Conservation (phyloP, 208 protist genomes). For the Vickermania spadyakhi region DNA sequence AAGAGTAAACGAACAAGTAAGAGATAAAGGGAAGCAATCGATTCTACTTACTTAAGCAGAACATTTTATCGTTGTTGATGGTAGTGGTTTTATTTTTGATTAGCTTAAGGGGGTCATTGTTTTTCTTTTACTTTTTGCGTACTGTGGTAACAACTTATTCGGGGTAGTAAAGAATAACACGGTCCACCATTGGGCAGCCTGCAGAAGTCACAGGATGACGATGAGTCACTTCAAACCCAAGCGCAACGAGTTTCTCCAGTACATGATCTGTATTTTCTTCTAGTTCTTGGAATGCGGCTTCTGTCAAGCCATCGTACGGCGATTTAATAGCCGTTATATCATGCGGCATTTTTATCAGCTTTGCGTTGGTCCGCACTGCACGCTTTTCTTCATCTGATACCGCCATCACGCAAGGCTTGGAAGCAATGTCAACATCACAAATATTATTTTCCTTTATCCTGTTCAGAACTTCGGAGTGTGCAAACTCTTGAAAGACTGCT, state of each 20-base stretch:
- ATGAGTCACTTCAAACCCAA: constrained; percentile 53
- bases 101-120: too few species aligned
- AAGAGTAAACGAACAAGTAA: too few species aligned
- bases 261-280: constrained; percentile 33
- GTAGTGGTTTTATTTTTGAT: too few species aligned
- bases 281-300: constrained; percentile 14
- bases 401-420: constrained; percentile 16
- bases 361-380: constrained; percentile 61
- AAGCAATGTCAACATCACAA: constrained; percentile 53
- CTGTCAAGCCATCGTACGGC: constrained; percentile 40
- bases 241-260: constrained; percentile 29
- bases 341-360: constrained; percentile 65
- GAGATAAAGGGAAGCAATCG: too few species aligned
- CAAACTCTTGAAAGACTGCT: constrained; percentile 78
- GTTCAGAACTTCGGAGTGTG: constrained; percentile 57
- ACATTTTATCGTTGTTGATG: too few species aligned
- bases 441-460: constrained; percentile 32
- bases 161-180: constrained; percentile 61
- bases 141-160: constrained; percentile 15
- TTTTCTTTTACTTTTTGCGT: too few species aligned
- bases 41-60: too few species aligned
- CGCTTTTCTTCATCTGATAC: constrained; percentile 40
- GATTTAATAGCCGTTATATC: constrained; percentile 27
- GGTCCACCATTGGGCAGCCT: constrained; percentile 63
- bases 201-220: constrained; percentile 65